Base-by-base conservation (phyloP, 2,329 filamentous ascomycete species). In the Neofusicoccum parvum region DNA sequence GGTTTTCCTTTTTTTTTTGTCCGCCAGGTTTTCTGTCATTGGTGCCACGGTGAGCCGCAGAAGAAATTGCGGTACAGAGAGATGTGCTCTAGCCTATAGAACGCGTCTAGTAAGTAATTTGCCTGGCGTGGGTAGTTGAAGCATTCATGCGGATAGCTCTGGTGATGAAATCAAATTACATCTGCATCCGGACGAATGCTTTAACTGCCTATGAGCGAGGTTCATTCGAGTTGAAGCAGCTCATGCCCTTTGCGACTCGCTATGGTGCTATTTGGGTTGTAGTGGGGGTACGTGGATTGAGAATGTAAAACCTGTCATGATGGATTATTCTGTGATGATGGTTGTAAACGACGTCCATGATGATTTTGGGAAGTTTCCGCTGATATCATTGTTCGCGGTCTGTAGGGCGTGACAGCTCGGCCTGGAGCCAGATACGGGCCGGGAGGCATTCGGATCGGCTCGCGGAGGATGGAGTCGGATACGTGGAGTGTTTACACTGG, bases 371-470 rank as follows among this genome's bases (percentile, higher is more conserved):
- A 41, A 14, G 39, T 10, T 12, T 41, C 15, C 39, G 11, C 15
- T 41, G 39, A 14, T 41, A n/a, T 17, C 43, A 4, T n/a, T 2
- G 37, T 15, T 49, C 45, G 17, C 9, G 20, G 6, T 5, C 14
- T 23, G 36, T 15, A 81, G 80, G 80, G 76, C 7, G 83, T 85
- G 0, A 86, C 84, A 2, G 83, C 78, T 39, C 75, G 84, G 48
- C 84, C 83, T 3, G 84, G 84, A 45, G 80, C 83, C 37, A 76
- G 84, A 37, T 86, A 81, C 69, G 84, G 84, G 2, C 84, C 84
- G 2, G 74, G 74, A 46, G 84, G 84, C 4, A 85, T 86, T 65
- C 79, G 83, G 49, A 75, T 76, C 65, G 84, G 83, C 5, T 85
- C 83, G 3, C 75, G 79, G 45, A 76, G 84, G 34, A 83, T 86